Evolutionary conservation across 371 early-diverging fungal species (phyloP), one percentile per base, ranked within the genome.

Genomic region (Actinomortierella ambigua): DNA sequence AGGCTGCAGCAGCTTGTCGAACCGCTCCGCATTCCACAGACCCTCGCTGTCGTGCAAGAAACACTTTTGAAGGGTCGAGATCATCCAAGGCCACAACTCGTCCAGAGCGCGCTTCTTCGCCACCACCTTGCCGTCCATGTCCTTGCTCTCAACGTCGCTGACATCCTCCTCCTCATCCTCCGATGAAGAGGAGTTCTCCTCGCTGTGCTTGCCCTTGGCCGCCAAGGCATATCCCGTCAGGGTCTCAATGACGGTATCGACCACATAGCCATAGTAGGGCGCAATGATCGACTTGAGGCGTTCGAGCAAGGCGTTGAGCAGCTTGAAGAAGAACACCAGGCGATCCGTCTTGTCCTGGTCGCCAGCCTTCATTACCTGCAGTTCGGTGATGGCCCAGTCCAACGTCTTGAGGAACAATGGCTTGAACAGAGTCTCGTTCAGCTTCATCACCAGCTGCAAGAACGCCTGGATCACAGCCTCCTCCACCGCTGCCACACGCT

Each of bases 361-460:
- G 22, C 75, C 57, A 22, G 63, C 68, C 50, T 67, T 63, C 29
- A 66, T 57, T 8, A 60, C 71, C 47, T 79, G 73, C 50, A 82
- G 61, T 59, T 87, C 89, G 54, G 83, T 77, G 4, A 88, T 90
- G 3, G 94, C 93, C 98, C 98, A 98, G 49, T 95, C 94, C 43
- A 93, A 82, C 20, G 93, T 69, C 80, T 92, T 92, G 64, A 94
- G 82, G 84, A 92, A 96, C 70, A 97, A 65, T 7, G 97, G 97
- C 68, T 91, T 92, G 92, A 98, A 98, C 56, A 92, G 77, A 3
- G 88, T 89, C 75, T 97, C 98, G 79, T 95, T 96, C 67, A 97
- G 79, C 81, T 93, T 93, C 86, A 95, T 85, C 8, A 94, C 90
- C 54, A 95, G 64, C 53, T 87, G 84, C 77, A 93, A 71, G 68